These are phyloP conservation scores for Alternaria postmessia DNA, from an alignment of 2,329 filamentous ascomycete genomes.

Conservation along the genomic window DNA sequence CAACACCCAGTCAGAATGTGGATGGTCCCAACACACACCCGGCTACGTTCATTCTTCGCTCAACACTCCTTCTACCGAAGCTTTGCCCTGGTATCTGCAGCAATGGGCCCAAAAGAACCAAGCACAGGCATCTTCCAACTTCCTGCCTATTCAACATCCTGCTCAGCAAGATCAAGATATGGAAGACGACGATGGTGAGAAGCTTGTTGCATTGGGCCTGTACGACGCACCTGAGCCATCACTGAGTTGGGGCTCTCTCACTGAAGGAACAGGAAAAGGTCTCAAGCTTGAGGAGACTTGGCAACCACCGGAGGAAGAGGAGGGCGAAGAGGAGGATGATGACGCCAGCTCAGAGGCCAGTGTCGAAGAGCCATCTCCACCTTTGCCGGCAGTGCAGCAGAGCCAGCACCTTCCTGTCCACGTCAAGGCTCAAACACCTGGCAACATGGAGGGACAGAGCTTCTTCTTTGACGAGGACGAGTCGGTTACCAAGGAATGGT, in stretches of 20 bases:
- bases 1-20: slow-evolving; percentile 30
- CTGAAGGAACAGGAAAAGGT: slow-evolving; percentile 70
- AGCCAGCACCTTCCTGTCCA: slow-evolving; percentile 36
- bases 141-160: slow-evolving; percentile 60
- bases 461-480: slow-evolving; percentile 53
- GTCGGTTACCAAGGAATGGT: slow-evolving; percentile 51
- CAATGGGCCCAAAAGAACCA: slow-evolving; percentile 50
- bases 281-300: slow-evolving; percentile 83
- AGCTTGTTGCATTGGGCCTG: slow-evolving; percentile 81
- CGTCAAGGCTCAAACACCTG: slow-evolving; percentile 37
- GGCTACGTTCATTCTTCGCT: slow-evolving; percentile 39
- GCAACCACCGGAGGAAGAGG: slow-evolving; percentile 65
- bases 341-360: slow-evolving; percentile 55
- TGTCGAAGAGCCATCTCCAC: slow-evolving; percentile 46
- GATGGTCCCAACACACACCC: slow-evolving; percentile 39
- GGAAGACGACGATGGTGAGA: slow-evolving; percentile 68
- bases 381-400: slow-evolving; percentile 31
- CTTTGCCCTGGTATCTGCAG: slow-evolving; percentile 49
- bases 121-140: slow-evolving; percentile 51
- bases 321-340: slow-evolving; percentile 56
- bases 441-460: slow-evolving; percentile 51
- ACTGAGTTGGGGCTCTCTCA: slow-evolving; percentile 60
- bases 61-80: slow-evolving; percentile 43
- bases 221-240: slow-evolving; percentile 76
- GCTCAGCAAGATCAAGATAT: slow-evolving; percentile 61